phyloP scores from a whole-genome alignment of 2,329 filamentous ascomycete genomes.

The Tolypocladium tropicale region DNA sequence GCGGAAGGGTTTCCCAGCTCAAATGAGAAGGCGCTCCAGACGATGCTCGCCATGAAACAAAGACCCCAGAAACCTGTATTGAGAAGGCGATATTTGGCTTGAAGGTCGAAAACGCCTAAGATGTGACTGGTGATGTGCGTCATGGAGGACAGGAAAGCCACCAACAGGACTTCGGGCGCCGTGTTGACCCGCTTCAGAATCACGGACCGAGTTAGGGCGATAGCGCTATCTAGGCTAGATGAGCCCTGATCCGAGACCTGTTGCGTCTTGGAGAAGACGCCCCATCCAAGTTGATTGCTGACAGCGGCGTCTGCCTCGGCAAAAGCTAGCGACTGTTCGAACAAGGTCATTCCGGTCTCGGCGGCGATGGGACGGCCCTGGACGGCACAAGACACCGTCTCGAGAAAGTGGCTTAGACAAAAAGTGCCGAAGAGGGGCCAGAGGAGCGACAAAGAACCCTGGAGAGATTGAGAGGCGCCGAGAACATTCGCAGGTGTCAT shows the following conservation, averaged over 20 bases:
- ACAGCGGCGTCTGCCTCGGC: conserved; percentile 89
- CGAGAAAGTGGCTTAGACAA: conserved; percentile 73
- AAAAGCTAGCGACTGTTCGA: conserved; percentile 92
- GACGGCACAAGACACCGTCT: conserved; percentile 78
- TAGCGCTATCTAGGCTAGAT: conserved; percentile 17
- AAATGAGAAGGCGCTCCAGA: conserved; percentile 61
- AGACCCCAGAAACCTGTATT: conserved; percentile 86
- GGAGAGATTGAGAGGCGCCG: conserved; percentile 43
- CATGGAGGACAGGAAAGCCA: conserved; percentile 79
- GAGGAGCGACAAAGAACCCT: conserved; percentile 66
- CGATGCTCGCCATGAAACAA: conserved; percentile 78
- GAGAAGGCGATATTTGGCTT: conserved; percentile 68
- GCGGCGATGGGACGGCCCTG: conserved; percentile 71
- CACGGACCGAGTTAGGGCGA: conserved; percentile 50
- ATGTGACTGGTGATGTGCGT: conserved; percentile 80
- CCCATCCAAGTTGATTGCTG: conserved; percentile 66
- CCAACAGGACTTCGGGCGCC: conserved; percentile 75
- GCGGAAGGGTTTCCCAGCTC: conserved; percentile 48
- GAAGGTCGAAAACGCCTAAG: conserved; percentile 69
- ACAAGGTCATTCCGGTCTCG: conserved; percentile 92
- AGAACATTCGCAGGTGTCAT: conserved; percentile 53
- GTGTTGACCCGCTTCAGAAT: conserved; percentile 77
- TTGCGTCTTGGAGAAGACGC: conserved; percentile 44
- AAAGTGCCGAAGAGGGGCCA: conserved; percentile 67
- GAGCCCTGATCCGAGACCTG: conserved; percentile 20